A percentile compares a stretch with the other conserved stretches of the same genome.
These are phyloP conservation scores for Butyriboletus loyo DNA, from an alignment of 768 basidiomycete genomes.

Conservation along the genomic window DNA sequence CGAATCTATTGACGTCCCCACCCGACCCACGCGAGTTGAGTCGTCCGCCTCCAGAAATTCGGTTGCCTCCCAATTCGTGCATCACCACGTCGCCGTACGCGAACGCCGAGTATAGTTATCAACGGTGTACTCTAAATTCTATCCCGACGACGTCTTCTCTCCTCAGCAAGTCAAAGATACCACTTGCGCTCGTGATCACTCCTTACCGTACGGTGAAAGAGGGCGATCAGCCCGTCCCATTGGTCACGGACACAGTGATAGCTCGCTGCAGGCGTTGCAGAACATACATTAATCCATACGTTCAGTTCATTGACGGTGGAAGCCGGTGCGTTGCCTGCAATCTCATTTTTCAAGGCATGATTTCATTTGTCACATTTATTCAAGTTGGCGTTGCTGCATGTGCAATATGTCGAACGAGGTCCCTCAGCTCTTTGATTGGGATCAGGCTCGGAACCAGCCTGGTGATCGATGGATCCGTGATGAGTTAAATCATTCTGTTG, in stretches of 20 bases:
- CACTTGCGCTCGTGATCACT: slow-evolving; percentile 83
- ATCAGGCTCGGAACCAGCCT: slow-evolving; percentile 87
- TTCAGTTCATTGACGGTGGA: slow-evolving; percentile 96
- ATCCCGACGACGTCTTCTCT: slow-evolving; percentile 88
- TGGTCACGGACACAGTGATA: slow-evolving; percentile 91
- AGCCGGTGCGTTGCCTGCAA: slow-evolving; percentile 56
- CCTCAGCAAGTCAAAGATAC: slow-evolving; percentile 85
- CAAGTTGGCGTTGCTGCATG: slow-evolving; percentile 98
- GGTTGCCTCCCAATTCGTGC: slow-evolving; percentile 80
- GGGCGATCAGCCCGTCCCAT: slow-evolving; percentile 82
- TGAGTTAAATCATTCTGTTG: slow-evolving; percentile 90
- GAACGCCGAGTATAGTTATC: slow-evolving; percentile 88
- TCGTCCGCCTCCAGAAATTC: slow-evolving; percentile 83
- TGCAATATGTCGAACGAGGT: slow-evolving; percentile 98
- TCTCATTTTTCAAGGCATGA: neutral
- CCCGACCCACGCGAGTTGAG: slow-evolving; percentile 86
- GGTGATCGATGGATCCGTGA: slow-evolving; percentile 93
- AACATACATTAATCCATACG: slow-evolving; percentile 96
- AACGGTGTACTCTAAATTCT: slow-evolving; percentile 88
- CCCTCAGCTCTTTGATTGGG: slow-evolving; percentile 98
- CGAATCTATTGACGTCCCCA: slow-evolving; percentile 90
- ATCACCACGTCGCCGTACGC: slow-evolving; percentile 74
- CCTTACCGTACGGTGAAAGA: slow-evolving; percentile 86
- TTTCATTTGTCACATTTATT: neutral
- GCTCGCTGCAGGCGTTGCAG: slow-evolving; percentile 95